phyloP scores from a whole-genome alignment of 2,329 filamentous ascomycete genomes.

The Cercospora sojina region DNA sequence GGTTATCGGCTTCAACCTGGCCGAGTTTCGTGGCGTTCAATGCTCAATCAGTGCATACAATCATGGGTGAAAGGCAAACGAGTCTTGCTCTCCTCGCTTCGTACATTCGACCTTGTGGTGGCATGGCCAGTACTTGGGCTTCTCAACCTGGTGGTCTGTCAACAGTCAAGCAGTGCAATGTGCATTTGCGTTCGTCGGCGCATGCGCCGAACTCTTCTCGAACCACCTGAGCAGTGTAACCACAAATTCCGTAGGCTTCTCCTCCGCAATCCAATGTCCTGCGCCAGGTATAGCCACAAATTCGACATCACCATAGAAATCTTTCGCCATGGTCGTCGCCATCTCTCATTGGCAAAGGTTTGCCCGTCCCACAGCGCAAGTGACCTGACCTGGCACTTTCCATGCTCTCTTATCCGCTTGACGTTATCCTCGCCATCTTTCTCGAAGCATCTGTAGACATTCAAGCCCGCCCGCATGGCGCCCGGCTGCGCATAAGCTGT shows the following conservation, averaged over 20 bases:
- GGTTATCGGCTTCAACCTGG: not conserved
- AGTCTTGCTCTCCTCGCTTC: not conserved
- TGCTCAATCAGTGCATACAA: not conserved
- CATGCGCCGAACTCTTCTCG: slow-evolving; percentile 17
- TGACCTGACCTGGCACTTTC: slow-evolving; percentile 32
- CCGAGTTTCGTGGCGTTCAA: not conserved
- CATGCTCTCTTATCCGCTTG: slow-evolving; percentile 16
- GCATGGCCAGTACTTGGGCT: not conserved
- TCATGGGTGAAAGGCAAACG: not conserved
- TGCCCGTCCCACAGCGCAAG: slow-evolving; percentile 37
- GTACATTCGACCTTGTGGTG: no score
- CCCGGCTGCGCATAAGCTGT: slow-evolving; percentile 39
- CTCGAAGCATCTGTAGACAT: slow-evolving; percentile 40
- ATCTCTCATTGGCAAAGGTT: slow-evolving; percentile 36
- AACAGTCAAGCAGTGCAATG: not conserved
- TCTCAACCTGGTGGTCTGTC: not conserved
- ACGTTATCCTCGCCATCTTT: slow-evolving; percentile 32
- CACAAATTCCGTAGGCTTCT: slow-evolving; percentile 43
- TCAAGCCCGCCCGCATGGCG: slow-evolving; percentile 36
- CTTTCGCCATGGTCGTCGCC: slow-evolving; percentile 27
- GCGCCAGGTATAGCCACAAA: slow-evolving; percentile 31
- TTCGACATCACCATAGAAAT: slow-evolving; percentile 37
- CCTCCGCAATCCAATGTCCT: slow-evolving; percentile 43
- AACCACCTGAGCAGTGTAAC: slow-evolving; percentile 36
- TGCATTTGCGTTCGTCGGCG: not conserved